Conservation (phyloP, 805 yeast species). For the Metschnikowia koreensis region DNA sequence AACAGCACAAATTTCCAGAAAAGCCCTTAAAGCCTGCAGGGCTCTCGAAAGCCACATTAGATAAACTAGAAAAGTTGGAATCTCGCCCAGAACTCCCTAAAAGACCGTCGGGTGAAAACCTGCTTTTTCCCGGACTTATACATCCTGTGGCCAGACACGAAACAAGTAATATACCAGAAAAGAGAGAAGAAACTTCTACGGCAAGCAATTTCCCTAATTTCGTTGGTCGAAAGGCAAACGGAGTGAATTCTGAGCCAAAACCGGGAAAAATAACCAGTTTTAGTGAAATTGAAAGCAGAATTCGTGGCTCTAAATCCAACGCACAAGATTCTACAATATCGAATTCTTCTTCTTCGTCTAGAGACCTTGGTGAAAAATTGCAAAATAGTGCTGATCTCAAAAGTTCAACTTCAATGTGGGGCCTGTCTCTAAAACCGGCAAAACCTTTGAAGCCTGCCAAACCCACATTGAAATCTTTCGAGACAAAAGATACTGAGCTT, state of each 20-base stretch:
- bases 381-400: background rate
- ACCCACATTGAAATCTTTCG: constrained; percentile 11
- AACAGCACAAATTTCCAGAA: background rate
- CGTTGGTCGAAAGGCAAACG: background rate
- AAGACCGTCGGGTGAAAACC: background rate
- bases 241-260: background rate
- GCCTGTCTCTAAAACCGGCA: background rate
- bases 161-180: background rate
- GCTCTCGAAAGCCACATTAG: background rate
- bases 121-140: constrained; percentile 1
- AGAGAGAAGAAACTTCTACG: background rate
- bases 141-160: constrained; percentile 1
- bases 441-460: constrained; percentile 20
- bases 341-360: background rate
- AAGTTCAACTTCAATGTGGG: background rate
- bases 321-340: background rate
- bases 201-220: background rate
- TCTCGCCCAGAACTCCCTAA: background rate
- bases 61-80: background rate
- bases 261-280: background rate
- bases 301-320: background rate
- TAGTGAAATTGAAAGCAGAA: constrained; percentile 1
- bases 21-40: background rate
- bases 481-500: constrained; percentile 8
- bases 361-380: background rate